Evolutionary conservation across 1,284 basidiomycete species (phyloP), one percentile per base, ranked within the genome.

Genomic region (Ceratobasidium sp.): DNA sequence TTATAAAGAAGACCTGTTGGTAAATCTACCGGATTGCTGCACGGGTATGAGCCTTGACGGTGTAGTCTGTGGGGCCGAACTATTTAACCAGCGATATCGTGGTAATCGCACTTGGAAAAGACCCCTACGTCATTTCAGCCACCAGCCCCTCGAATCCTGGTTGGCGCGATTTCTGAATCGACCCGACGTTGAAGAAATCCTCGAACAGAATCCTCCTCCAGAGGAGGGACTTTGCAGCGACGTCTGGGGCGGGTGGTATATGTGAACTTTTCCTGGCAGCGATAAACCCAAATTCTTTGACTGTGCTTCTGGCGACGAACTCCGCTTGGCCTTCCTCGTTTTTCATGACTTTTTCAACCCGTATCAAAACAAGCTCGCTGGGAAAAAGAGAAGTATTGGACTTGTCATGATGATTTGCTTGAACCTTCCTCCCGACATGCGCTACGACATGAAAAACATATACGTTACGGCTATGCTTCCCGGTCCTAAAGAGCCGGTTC

Each of bases 341-440:
- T 82, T 79, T 46, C 65, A 86, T 3, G 84, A 88, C 71, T 85
- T 82, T 70, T 87, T 88, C 81, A 87, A 87, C 75, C 85, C 86
- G 0, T 80, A 80, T 0, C 67, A 78, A 0, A 85, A 83, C 66
- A 85, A 83, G 60, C 69, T 57, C 23, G 78, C 82, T 18, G 83
- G 85, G 2, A 84, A 84, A 59, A 81, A 81, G 4, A 75, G 77
- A 0, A 85, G 84, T 3, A 71, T 84, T 41, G 85, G 86, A 0
- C 80, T 81, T 0, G 84, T 88, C 0, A 81, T 80, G 0, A 79
- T 88, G 76, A 81, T 83, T 0, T 86, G 85, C 64, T 78, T 85
- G 20, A 86, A 86, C 78, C 82, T 87, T 30, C 86, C 86, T 3
- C 81, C 80, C 0, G 50, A 80, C 1, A 35, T 85, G 18, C 83